Base-by-base conservation (phyloP, 2,329 filamentous ascomycete genomes). In the Botrytis deweyae region DNA sequence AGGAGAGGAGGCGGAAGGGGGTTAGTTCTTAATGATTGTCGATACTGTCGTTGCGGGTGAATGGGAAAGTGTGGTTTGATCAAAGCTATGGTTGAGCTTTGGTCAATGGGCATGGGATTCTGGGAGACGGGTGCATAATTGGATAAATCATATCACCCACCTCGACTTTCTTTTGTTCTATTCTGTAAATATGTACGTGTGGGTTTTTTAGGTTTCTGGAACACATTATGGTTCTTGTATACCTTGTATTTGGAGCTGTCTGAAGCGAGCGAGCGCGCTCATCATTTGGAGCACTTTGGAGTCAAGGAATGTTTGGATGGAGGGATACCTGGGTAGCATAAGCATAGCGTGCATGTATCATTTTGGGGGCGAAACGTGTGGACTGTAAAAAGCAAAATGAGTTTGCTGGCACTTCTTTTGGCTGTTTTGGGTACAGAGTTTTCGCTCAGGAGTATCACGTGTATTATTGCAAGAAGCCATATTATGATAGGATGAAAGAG, bases 1-100 rank as follows among this genome's bases (percentile, higher is more conserved):
- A 77, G 64, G 76, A 78, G 68, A 75, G 75, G 62, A 79, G 79
- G 67, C 75, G 55, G 8, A 67, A 58, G 44, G 74, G 71, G 44
- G 0, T 69, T 69, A 16, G n/a, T 42, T 10, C 33, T 29, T 68
- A 68, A 68, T 9, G 52, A 9, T 22, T 22, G 25, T 25, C 4
- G 40, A 29, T 2, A 58, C 6, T 29, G 5, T 29, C 12, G 38
- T 9, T 8, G 12, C 18, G 29, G 5, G 2, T 20, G 3, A 29
- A 22, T 29, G 6, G 1, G 1, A 9, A 18, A n/a, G 44, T 22
- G 46, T 25, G 3, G 12, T 38, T 25, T 66, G 1, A 22, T 38
- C 25, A 18, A 36, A 6, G 4, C 14, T 66, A n/a, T 18, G 42
- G 14, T 33, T 38, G 22, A 25, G 25, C 1, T 38, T 20, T 40